Percentiles rank a stretch among this genome's conserved stretches.
phyloP scores from a whole-genome alignment of 2,329 filamentous ascomycete genomes.

The Aspergillus japonicus region DNA sequence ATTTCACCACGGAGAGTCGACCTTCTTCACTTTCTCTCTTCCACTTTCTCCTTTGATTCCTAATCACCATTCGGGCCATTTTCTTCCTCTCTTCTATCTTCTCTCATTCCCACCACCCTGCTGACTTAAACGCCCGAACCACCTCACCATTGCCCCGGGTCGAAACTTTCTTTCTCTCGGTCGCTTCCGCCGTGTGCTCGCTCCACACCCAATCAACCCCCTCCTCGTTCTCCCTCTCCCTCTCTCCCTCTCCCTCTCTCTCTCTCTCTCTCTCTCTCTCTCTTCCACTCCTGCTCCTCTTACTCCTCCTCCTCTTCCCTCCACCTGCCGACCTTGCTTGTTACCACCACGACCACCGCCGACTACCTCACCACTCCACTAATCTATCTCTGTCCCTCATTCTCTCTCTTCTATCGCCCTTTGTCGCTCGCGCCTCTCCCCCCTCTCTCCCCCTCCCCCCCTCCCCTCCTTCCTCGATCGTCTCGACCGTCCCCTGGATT shows the following conservation, averaged over 20 bases:
- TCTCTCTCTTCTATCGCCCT: conserved; percentile 5
- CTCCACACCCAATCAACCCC: conserved; percentile 28
- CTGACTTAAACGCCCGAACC: conserved; percentile 18
- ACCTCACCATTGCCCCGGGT: conserved; percentile 17
- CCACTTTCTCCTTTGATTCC: background rate
- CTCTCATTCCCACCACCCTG: conserved; percentile 9
- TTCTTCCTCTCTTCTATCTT: conserved; percentile 1
- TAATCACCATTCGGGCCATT: background rate
- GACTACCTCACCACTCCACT: conserved; percentile 10
- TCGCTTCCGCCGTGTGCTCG: conserved; percentile 27
- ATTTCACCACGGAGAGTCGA: background rate
- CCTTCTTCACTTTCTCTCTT: background rate
- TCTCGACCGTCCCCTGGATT: conserved; percentile 19
- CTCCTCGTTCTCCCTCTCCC: conserved; percentile 12
- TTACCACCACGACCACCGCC: conserved; percentile 6
- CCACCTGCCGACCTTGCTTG: background rate
- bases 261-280: conserved; percentile 9
- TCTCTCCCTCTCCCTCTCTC: background rate
- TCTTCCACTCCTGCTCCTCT: background rate
- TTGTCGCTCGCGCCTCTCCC: conserved; percentile 13
- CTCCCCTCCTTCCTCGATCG: conserved; percentile 10
- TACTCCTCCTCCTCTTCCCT: background rate
- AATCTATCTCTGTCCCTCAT: background rate
- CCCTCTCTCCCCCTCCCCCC: conserved; percentile 12
- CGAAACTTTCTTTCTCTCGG: conserved; percentile 27